These are phyloP conservation scores for Cadophora sp. DNA, from an alignment of 2,329 filamentous ascomycete species.

Conservation along the genomic window DNA sequence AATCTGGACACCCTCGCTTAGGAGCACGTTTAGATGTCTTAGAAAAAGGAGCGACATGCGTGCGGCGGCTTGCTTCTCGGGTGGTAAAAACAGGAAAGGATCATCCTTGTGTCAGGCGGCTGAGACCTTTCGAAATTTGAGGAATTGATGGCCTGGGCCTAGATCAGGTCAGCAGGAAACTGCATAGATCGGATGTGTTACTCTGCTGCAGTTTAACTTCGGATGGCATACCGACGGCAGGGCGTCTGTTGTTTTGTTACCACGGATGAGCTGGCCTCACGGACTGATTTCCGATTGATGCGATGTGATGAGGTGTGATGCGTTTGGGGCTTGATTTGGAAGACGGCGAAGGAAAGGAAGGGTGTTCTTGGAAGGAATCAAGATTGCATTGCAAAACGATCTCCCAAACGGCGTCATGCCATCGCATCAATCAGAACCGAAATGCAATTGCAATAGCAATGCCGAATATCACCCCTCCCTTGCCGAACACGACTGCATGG, in stretches of 20 bases:
- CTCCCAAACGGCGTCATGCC: slow-evolving; percentile 14
- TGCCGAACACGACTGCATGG: slow-evolving; percentile 3
- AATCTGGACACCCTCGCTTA: slow-evolving; percentile 9
- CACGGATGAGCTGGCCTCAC: neutral
- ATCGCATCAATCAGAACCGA: slow-evolving; percentile 3
- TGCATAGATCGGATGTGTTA: slow-evolving; percentile 15
- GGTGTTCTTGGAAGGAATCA: slow-evolving; percentile 8
- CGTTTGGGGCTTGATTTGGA: neutral
- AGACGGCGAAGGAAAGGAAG: neutral
- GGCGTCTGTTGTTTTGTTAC: slow-evolving; percentile 6
- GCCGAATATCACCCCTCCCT: neutral
- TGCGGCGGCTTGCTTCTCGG: slow-evolving; percentile 2
- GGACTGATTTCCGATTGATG: slow-evolving; percentile 12
- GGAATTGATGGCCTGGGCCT: slow-evolving; percentile 1
- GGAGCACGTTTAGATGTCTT: neutral
- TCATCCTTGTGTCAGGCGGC: slow-evolving; percentile 20
- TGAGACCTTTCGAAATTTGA: slow-evolving; percentile 11
- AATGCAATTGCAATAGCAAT: slow-evolving; percentile 12
- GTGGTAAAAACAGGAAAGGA: slow-evolving; percentile 1
- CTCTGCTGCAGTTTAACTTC: slow-evolving; percentile 1
- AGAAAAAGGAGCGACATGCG: slow-evolving; percentile 2
- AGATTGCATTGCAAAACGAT: slow-evolving; percentile 13
- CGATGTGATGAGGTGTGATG: neutral
- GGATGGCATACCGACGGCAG: slow-evolving; percentile 6
- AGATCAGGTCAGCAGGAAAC: neutral